phyloP scores from a whole-genome alignment of 768 basidiomycete genomes.

The Termitomyces sp. region DNA sequence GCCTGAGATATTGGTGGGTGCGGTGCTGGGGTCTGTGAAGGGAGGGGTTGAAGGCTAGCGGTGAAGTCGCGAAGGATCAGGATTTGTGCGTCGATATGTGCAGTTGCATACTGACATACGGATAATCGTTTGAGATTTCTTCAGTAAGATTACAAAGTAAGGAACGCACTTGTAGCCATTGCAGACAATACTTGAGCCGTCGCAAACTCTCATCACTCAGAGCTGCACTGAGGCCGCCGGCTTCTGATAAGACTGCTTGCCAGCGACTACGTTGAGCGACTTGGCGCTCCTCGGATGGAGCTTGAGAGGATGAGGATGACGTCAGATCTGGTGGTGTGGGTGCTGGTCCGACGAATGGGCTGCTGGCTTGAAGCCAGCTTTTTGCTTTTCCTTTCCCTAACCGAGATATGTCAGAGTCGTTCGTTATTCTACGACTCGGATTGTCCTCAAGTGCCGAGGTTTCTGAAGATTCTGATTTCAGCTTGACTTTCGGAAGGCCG shows the following conservation, averaged over 20 bases:
- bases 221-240: slow-evolving; percentile 82
- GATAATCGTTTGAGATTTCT: background rate
- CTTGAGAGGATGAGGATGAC: slow-evolving; percentile 21
- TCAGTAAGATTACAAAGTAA: background rate
- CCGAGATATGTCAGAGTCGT: slow-evolving; percentile 7
- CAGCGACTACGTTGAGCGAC: slow-evolving; percentile 74
- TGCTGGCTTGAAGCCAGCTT: slow-evolving; percentile 35
- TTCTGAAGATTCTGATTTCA: slow-evolving; percentile 16
- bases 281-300: slow-evolving; percentile 33
- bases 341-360: slow-evolving; percentile 28
- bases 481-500: slow-evolving; percentile 18
- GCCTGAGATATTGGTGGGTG: slow-evolving; percentile 30
- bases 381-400: slow-evolving; percentile 18
- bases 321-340: slow-evolving; percentile 24
- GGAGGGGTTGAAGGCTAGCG: slow-evolving; percentile 53
- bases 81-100: slow-evolving; percentile 85
- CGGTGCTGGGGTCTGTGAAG: slow-evolving; percentile 22
- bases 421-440: slow-evolving; percentile 1
- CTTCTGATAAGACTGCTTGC: slow-evolving; percentile 82
- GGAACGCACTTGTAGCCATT: slow-evolving; percentile 74
- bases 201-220: slow-evolving; percentile 90
- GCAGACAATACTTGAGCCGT: slow-evolving; percentile 75
- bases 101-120: slow-evolving; percentile 66
- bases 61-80: slow-evolving; percentile 81
- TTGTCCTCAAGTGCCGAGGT: slow-evolving; percentile 12